Base-by-base conservation (phyloP, 441 rosid genomes). In the Populus hybrid region DNA sequence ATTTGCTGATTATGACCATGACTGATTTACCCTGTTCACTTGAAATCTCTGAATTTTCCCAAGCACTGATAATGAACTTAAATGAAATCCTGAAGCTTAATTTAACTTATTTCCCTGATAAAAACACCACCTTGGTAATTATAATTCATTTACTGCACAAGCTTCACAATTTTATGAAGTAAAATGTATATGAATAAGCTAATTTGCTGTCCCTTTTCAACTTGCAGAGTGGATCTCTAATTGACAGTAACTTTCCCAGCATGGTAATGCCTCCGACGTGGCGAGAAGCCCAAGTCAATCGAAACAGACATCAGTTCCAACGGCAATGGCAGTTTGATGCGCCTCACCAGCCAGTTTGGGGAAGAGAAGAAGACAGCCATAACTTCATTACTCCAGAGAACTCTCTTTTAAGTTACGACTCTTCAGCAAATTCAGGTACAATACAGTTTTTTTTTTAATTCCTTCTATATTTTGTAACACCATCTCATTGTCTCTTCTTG, bases 201-300 rank as follows among this genome's bases (percentile, higher is more conserved):
- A 24, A 74, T 69, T 40, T 53, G 73, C 23, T 45, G 6, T 29
- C 31, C 31, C 31, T 69, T 72, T 61, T 71, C 66, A 78, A 76
- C 71, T 74, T 84, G 89, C 84, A 95, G 99, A 83, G 78, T 70
- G 89, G 84, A 73, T 84, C 90, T 76, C 71, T 91, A 50, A 80
- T 86, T 67, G 95, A 89, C 65, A 78, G 90, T 78, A 88, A 84
- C 84, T 88, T 87, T 76, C 87, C 90, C 8, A 68, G 85, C 79
- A 84, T 90, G 83, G 80, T 83, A 73, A 82, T 86, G 89, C 97
- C 95, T 81, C 77, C 82, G n/a, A 84, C 82, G 81, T 89, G 93
- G 94, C 88, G 94, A 68, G 93, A 88, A 77, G 79, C 81, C 68
- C 90, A 83, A 80, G 75, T 61, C 64, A 83, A 29, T 21, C 89